Percentiles rank a stretch among this genome's conserved stretches.
Conservation (phyloP, 2,329 filamentous ascomycete genomes). For the Phialocephala subalpina region DNA sequence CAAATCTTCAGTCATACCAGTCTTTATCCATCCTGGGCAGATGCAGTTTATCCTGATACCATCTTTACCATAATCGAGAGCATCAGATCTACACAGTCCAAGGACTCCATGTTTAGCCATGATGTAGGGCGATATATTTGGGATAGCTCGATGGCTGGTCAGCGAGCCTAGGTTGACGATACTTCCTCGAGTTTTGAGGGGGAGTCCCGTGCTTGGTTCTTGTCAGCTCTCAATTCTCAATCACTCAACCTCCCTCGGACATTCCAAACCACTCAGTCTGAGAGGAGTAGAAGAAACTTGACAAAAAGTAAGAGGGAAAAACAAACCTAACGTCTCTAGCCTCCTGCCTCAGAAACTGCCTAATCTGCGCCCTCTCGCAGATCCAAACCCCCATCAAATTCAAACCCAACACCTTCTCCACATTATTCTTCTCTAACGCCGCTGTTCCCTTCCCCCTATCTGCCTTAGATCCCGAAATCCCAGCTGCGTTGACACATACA, state of each 20-base stretch:
- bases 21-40: conserved; percentile 37
- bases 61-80: conserved; percentile 39
- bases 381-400: conserved; percentile 48
- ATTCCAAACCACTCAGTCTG: background rate
- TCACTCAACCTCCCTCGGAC: background rate
- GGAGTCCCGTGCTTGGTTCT: conserved; percentile 34
- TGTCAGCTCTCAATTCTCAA: background rate
- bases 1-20: conserved; percentile 21
- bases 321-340: conserved; percentile 31
- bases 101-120: conserved; percentile 43
- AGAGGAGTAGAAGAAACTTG: background rate
- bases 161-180: conserved; percentile 42
- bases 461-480: conserved; percentile 3
- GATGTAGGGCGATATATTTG: conserved; percentile 25
- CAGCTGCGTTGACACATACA: conserved; percentile 62
- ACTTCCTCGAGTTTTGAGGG: conserved; percentile 38
- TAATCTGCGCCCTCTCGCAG: conserved; percentile 47
- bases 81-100: conserved; percentile 43
- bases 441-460: conserved; percentile 30
- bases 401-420: conserved; percentile 44
- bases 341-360: conserved; percentile 38
- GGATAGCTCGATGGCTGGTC: conserved; percentile 20
- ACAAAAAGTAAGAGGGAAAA: background rate
- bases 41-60: conserved; percentile 37
- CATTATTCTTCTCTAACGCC: conserved; percentile 30